Evolutionary conservation across 108 stramenopile species (phyloP).

Genomic region (Pseudonitzschia pungens): DNA sequence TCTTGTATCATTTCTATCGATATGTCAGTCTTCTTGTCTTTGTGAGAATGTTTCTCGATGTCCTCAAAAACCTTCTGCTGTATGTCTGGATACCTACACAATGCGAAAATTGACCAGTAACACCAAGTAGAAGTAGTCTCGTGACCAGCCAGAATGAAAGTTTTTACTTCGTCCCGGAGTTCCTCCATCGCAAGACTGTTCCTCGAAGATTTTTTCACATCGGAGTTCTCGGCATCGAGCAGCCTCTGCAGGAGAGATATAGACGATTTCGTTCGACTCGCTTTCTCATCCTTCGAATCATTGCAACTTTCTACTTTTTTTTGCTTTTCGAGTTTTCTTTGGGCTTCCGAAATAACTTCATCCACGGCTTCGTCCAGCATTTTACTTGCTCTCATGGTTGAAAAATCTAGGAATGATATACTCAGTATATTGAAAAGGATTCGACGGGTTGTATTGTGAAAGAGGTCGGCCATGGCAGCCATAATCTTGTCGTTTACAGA

Average conservation of each 20-base stretch:
- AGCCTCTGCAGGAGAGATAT: slow-evolving; percentile 48
- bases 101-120: slow-evolving; percentile 53
- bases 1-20: slow-evolving; percentile 50
- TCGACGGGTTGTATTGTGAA: slow-evolving; percentile 25
- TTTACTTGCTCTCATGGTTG: slow-evolving; percentile 21
- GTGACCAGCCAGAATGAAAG: slow-evolving; percentile 67
- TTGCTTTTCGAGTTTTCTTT: slow-evolving; percentile 15
- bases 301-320: neutral
- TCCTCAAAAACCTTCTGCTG: slow-evolving; percentile 54
- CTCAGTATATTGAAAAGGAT: slow-evolving; percentile 29
- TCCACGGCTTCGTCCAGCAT: slow-evolving; percentile 44
- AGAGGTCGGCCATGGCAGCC: slow-evolving; percentile 6
- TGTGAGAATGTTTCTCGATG: slow-evolving; percentile 31
- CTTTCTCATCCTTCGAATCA: neutral
- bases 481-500: slow-evolving; percentile 42
- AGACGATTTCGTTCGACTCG: neutral
- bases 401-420: slow-evolving; percentile 27
- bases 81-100: slow-evolving; percentile 47
- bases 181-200: slow-evolving; percentile 36
- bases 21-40: slow-evolving; percentile 19
- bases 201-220: slow-evolving; percentile 14
- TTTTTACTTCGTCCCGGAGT: slow-evolving; percentile 64
- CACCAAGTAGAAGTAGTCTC: slow-evolving; percentile 71
- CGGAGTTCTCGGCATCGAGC: slow-evolving; percentile 43
- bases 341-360: slow-evolving; percentile 44